Percentiles rank a stretch among this genome's conserved stretches.
Conservation (phyloP, 2,329 filamentous ascomycete species). For the Alternaria sp. region DNA sequence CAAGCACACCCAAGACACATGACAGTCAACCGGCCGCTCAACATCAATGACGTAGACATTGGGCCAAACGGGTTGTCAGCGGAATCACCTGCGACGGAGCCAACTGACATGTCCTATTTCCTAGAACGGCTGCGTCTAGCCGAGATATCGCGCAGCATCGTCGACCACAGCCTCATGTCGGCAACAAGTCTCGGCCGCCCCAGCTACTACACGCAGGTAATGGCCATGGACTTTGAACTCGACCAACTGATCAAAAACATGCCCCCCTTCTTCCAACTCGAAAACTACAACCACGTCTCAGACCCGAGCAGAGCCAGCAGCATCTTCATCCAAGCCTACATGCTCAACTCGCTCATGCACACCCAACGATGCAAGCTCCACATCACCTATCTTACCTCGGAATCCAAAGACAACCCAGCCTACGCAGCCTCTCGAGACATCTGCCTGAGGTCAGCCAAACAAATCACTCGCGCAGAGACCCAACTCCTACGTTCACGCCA, state of each 20-base stretch:
- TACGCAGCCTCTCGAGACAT: background rate
- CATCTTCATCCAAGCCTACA: slow-evolving; percentile 47
- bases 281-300: background rate
- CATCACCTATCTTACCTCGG: slow-evolving; percentile 30
- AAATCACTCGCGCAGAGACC: background rate
- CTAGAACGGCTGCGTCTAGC: slow-evolving; percentile 49
- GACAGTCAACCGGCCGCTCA: background rate
- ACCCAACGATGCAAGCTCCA: slow-evolving; percentile 52
- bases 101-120: slow-evolving; percentile 54
- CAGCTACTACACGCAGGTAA: background rate
- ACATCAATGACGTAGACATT: background rate
- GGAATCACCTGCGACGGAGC: slow-evolving; percentile 10
- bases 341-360: slow-evolving; percentile 48
- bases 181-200: background rate
- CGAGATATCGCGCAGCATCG: slow-evolving; percentile 50
- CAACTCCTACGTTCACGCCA: background rate
- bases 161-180: slow-evolving; percentile 34
- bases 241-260: background rate
- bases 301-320: slow-evolving; percentile 10
- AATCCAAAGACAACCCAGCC: background rate
- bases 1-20: background rate
- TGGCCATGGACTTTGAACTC: background rate
- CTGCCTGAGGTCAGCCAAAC: background rate
- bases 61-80: fast-evolving
- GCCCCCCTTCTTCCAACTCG: background rate